Evolutionary conservation across 202 grass and related monocot genomes (phyloP), one percentile per base, ranked within the genome.

Genomic region (Dendrocalamus latiflorus): DNA sequence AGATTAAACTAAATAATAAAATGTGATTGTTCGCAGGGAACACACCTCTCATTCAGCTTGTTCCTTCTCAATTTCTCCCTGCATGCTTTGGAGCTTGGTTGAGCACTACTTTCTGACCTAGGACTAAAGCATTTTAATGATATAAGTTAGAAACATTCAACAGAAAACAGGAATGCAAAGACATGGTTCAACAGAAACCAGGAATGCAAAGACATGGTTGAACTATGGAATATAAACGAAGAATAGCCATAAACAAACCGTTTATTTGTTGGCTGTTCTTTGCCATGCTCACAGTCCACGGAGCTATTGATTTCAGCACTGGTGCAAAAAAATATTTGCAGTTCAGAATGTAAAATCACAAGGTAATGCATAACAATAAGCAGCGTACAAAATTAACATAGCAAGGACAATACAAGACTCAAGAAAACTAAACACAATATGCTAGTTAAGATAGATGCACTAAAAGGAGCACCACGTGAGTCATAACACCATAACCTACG

Each of bases 41-140:
- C 0, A 45, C 64, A 94, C 97, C 88, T 96, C 85, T 99, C 83
- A 8, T 99, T 99, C 68, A 99, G 70, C 61, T 88, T 93, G 75
- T 94, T 93, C 83, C 96, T 88, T 88, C 96, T 94, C 59, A 94
- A 61, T 70, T 99, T 99, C 67, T 99, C 96, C 80, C 93, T 89
- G 81, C 91, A 96, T 49, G 96, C 96, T 93, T 99, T 99, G 71
- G 96, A 92, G 77, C 87, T 83, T 57, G 93, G 91, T 59, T 88
- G 87, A 76, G 86, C 30, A 24, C 74, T 81, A 65, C 70, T 76
- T 89, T 99, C 96, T 50, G 86, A 75, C 86, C 96, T 96, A 68
- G 82, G 80, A 82, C 96, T 99, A 77, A 49, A 83, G 81, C 13
- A 70, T 87, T 84, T 51, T 81, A 17, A 66, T 85, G 39, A n/a